Conservation (phyloP, 805 yeast species). For the Torulaspora delbrueckii region DNA sequence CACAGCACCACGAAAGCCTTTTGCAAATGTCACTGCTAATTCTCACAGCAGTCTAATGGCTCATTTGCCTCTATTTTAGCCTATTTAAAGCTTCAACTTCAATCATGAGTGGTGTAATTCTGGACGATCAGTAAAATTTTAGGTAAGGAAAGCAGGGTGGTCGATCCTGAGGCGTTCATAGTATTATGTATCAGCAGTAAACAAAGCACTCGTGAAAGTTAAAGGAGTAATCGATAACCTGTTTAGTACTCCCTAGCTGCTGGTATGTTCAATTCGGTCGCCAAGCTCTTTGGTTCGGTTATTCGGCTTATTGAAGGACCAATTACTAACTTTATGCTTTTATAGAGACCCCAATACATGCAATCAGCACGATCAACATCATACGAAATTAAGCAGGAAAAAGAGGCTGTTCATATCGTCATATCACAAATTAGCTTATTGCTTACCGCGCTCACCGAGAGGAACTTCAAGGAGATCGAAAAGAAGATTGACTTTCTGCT, state of each 20-base stretch:
- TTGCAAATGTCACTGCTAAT: too few relatives aligned
- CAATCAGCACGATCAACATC: conserved; percentile 16
- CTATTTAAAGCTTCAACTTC: too few relatives aligned
- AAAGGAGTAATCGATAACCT: conserved; percentile 1
- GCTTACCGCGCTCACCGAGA: conserved; percentile 22
- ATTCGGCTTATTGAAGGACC: not conserved
- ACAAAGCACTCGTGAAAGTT: not conserved
- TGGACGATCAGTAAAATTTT: conserved; percentile 9
- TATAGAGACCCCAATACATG: conserved; percentile 17
- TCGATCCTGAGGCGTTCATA: not conserved
- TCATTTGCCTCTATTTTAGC: too few relatives aligned
- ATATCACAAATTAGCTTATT: conserved; percentile 30
- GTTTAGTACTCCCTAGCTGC: conserved; percentile 1
- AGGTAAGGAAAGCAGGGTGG: conserved; percentile 1
- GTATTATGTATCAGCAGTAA: not conserved
- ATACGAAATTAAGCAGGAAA: conserved; percentile 16
- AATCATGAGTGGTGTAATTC: not conserved
- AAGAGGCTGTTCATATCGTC: conserved; percentile 26
- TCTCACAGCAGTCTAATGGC: too few relatives aligned
- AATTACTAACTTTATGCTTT: not conserved
- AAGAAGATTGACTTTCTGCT: conserved; percentile 21
- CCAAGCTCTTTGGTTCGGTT: not conserved
- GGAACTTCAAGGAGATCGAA: conserved; percentile 18
- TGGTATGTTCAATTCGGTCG: conserved; percentile 7
- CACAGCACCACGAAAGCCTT: too few relatives aligned